Evolutionary conservation across 148 eudicot species (phyloP).

Genomic region (Camellia lanceoleosa): DNA sequence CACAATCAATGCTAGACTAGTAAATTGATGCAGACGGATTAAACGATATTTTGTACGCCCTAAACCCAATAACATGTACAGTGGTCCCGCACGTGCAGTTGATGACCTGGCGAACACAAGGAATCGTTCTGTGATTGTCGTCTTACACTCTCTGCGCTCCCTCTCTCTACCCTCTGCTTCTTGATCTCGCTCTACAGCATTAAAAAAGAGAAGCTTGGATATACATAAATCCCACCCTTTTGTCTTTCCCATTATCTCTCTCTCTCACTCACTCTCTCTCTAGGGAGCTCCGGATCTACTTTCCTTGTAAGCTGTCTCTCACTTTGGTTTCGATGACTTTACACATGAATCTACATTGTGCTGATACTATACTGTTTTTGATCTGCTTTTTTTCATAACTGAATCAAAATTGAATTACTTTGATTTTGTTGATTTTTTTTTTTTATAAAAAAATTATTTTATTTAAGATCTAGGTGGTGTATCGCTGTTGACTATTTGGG

Average conservation of each 20-base stretch:
- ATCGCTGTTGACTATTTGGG: not conserved
- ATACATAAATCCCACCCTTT: not conserved
- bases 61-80: no score
- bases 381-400: not conserved
- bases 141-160: not conserved
- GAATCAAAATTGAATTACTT: not conserved
- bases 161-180: not conserved
- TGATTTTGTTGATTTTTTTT: not conserved
- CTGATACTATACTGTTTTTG: not conserved
- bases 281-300: not conserved
- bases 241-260: not conserved
- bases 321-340: not conserved
- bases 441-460: not conserved
- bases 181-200: no score
- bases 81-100: no score
- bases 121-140: not conserved
- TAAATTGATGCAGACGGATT: no score
- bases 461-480: not conserved
- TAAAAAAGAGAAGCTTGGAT: no score
- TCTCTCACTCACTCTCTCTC: not conserved
- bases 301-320: not conserved
- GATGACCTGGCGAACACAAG: not conserved
- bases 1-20: no score
- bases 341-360: not conserved
- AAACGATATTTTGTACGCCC: no score